Evolutionary conservation across 331 rosid genomes (phyloP).

Genomic region (Quercus tomentella): DNA sequence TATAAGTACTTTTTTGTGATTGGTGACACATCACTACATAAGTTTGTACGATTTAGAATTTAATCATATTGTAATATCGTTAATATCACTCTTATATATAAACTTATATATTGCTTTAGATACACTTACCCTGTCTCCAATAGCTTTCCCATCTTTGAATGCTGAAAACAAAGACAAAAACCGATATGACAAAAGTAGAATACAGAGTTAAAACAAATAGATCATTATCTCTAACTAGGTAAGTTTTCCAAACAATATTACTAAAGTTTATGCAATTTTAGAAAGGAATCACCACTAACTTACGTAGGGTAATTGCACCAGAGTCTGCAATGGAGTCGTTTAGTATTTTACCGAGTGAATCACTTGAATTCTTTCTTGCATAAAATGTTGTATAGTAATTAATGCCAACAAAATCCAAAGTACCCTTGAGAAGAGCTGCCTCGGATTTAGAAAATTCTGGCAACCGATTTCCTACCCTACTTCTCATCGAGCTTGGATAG

Average conservation of each 20-base stretch:
- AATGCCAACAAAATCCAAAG: conserved; percentile 89
- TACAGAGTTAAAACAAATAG: background rate
- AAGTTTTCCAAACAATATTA: background rate
- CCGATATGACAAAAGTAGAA: background rate
- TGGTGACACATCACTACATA: no score
- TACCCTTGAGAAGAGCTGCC: conserved; percentile 63
- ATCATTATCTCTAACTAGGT: background rate
- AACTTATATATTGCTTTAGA: background rate
- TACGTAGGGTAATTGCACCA: conserved; percentile 68
- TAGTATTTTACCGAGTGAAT: conserved; percentile 27
- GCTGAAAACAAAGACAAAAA: conserved; percentile 43
- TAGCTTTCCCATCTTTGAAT: conserved; percentile 54
- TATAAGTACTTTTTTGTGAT: no score
- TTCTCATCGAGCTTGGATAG: conserved; percentile 86
- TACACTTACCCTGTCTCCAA: conserved; percentile 61
- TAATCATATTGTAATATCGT: no score
- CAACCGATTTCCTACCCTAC: conserved; percentile 59
- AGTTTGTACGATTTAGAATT: no score
- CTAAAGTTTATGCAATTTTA: background rate
- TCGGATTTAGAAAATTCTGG: conserved; percentile 58
- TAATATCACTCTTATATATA: background rate
- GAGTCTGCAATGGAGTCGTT: conserved; percentile 60
- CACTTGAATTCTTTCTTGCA: conserved; percentile 35
- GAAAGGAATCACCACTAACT: conserved; percentile 26
- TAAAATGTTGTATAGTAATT: conserved; percentile 89